phyloP scores from a whole-genome alignment of 106 monocot species.

The Platanthera zijinensis region DNA sequence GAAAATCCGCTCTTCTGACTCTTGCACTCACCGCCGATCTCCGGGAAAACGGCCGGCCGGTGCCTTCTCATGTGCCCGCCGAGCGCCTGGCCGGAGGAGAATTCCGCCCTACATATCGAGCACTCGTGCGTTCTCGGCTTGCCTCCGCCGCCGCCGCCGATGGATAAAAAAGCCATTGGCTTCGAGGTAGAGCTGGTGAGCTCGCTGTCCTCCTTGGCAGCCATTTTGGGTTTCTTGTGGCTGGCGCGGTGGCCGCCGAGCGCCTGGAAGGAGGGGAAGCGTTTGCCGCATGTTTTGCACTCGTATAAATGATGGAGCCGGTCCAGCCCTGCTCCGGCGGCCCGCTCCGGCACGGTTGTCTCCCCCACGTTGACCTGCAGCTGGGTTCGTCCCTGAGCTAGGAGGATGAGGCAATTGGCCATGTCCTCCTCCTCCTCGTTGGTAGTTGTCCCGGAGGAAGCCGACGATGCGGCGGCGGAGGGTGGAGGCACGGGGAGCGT shows the following conservation, averaged over 20 bases:
- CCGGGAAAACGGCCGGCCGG: conserved; percentile 17
- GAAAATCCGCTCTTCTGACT: conserved; percentile 27
- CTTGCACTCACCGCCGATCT: neutral
- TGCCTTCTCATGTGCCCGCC: conserved; percentile 96
- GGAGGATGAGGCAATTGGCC: conserved; percentile 64
- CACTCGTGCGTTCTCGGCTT: conserved; percentile 33
- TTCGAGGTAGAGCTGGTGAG: neutral
- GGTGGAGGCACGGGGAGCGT: neutral
- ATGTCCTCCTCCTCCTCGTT: conserved; percentile 40
- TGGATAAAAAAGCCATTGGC: neutral
- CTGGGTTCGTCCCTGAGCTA: conserved; percentile 34
- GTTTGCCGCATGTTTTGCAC: conserved; percentile 1
- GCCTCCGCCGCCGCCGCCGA: neutral
- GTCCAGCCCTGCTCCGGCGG: neutral
- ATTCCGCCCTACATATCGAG: conserved; percentile 70
- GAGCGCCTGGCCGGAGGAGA: conserved; percentile 87
- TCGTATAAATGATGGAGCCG: no score
- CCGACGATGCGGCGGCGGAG: neutral
- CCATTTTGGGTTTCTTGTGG: conserved; percentile 36
- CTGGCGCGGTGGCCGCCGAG: conserved; percentile 61
- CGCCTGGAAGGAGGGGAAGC: conserved; percentile 50
- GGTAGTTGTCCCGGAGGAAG: conserved; percentile 24
- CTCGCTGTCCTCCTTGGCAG: neutral
- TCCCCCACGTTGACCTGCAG: neutral
- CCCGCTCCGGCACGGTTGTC: neutral